These are phyloP conservation scores for Crinitomyces ghanaensis DNA, from an alignment of 805 yeast genomes.

Conservation along the genomic window DNA sequence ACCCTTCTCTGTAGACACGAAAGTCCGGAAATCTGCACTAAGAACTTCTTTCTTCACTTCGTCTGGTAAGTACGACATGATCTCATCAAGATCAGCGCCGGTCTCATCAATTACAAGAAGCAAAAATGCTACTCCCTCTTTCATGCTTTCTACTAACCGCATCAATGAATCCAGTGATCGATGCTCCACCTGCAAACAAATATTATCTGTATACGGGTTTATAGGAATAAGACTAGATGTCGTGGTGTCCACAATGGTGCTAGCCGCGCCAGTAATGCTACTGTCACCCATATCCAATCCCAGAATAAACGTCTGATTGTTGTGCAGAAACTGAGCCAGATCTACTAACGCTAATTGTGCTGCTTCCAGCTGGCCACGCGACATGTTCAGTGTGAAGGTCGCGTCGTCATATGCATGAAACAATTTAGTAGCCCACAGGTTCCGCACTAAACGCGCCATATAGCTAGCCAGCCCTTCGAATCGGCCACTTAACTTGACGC, in stretches of 20 bases:
- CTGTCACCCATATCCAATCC: no score
- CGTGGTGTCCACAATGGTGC: slow-evolving; percentile 5
- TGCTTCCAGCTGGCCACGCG: slow-evolving; percentile 16
- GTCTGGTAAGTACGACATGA: slow-evolving; percentile 55
- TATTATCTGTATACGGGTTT: slow-evolving; percentile 20
- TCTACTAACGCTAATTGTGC: slow-evolving; percentile 24
- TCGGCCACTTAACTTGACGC: slow-evolving; percentile 85
- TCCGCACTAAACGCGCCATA: slow-evolving; percentile 65
- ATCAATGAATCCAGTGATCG: slow-evolving; percentile 72
- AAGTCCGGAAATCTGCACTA: slow-evolving; percentile 56
- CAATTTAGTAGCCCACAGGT: slow-evolving; percentile 65
- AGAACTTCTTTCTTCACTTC: slow-evolving; percentile 61
- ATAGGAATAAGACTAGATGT: slow-evolving; percentile 3
- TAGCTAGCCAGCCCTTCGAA: slow-evolving; percentile 79
- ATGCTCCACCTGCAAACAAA: slow-evolving; percentile 66
- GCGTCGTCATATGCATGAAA: slow-evolving; percentile 29
- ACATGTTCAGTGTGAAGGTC: slow-evolving; percentile 13
- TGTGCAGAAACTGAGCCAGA: slow-evolving; percentile 28
- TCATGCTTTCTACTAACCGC: slow-evolving; percentile 62
- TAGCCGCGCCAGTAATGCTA: slow-evolving; percentile 24
- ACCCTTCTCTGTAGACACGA: slow-evolving; percentile 60
- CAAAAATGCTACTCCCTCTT: slow-evolving; percentile 84
- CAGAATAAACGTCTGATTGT: slow-evolving; percentile 36
- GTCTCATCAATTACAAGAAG: slow-evolving; percentile 68
- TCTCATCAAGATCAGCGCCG: slow-evolving; percentile 43